These are phyloP conservation scores for Moricandia arvensis DNA, from an alignment of 345 rosid genomes.

Conservation along the genomic window DNA sequence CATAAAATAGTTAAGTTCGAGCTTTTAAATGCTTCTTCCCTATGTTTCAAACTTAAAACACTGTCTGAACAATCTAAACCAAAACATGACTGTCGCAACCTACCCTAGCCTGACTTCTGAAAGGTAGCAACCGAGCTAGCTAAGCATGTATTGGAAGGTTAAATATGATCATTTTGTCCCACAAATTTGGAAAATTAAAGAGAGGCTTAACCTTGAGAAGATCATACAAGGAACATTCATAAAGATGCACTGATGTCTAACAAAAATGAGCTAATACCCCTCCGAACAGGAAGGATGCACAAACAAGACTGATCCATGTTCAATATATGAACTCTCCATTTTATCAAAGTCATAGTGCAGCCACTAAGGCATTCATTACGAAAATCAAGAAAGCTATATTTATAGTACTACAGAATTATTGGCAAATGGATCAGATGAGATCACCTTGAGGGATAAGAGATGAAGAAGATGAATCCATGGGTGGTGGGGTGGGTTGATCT, in stretches of 20 bases:
- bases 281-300: not conserved
- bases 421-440: not conserved
- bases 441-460: conserved; percentile 25
- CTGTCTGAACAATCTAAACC: not conserved
- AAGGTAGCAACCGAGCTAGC: not conserved
- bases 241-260: not conserved
- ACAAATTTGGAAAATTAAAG: not conserved
- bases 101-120: not conserved
- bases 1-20: not conserved
- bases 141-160: not conserved
- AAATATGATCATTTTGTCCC: not conserved
- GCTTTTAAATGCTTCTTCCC: not conserved
- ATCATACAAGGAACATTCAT: not conserved
- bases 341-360: conserved; percentile 8
- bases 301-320: not conserved
- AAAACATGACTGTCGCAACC: not conserved
- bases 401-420: not conserved
- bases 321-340: not conserved
- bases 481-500: conserved; percentile 15
- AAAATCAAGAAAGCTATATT: not conserved
- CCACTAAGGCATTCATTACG: not conserved
- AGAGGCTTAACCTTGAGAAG: not conserved
- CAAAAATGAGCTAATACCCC: not conserved
- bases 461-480: not conserved
- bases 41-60: not conserved